Evolutionary conservation across 306 rosid species (phyloP).

Genomic region (Rosa persica): DNA sequence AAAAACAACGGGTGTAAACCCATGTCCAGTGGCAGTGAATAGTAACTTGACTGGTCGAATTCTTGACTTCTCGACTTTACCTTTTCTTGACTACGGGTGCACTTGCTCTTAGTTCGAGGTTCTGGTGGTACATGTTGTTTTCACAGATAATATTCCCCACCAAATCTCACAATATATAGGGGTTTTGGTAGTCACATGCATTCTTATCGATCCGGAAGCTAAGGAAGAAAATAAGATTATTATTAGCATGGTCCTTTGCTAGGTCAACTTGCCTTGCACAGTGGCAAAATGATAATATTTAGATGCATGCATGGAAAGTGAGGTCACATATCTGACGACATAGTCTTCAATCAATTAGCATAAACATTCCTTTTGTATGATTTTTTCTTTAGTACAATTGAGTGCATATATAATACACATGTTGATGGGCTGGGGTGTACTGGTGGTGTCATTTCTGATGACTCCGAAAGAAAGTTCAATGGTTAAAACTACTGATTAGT

Average conservation of each 20-base stretch:
- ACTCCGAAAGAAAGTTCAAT: neutral
- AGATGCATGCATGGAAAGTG: slow-evolving; percentile 2
- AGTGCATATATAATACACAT: neutral
- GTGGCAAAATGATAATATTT: neutral
- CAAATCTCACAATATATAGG: neutral
- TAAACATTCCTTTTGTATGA: neutral
- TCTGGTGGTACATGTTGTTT: slow-evolving; percentile 5
- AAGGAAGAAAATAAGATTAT: neutral
- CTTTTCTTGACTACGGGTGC: too few relatives aligned
- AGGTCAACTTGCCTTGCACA: neutral
- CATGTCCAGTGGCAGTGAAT: too few relatives aligned
- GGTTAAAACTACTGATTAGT: too few relatives aligned
- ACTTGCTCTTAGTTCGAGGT: slow-evolving; percentile 2
- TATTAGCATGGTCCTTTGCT: neutral
- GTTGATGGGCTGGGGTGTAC: neutral
- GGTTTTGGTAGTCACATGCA: neutral
- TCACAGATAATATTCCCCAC: slow-evolving; percentile 15
- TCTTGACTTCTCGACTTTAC: too few relatives aligned
- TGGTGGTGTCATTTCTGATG: neutral
- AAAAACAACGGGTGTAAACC: too few relatives aligned
- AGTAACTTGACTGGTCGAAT: too few relatives aligned
- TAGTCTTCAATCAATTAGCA: neutral
- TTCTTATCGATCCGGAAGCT: slow-evolving; percentile 4
- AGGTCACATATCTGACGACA: slow-evolving; percentile 5
- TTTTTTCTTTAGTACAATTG: neutral